phyloP scores from a whole-genome alignment of 768 basidiomycete species.

The Leccinum boreale region DNA sequence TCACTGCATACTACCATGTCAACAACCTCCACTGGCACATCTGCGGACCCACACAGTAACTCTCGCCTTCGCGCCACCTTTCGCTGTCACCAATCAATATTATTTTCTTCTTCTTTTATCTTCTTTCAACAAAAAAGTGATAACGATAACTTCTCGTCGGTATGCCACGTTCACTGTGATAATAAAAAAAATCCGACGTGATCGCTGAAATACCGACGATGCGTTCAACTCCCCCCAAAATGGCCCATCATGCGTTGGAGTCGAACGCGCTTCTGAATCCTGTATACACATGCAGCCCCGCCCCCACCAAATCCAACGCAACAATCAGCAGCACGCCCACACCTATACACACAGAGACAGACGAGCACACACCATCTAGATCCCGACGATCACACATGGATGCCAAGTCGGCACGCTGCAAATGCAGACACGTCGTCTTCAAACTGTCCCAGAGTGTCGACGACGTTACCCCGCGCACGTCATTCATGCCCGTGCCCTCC shows the following conservation, averaged over 20 bases:
- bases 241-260: background rate
- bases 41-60: background rate
- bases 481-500: conserved; percentile 41
- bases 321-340: background rate
- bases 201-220: background rate
- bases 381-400: conserved; percentile 69
- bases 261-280: conserved; percentile 16
- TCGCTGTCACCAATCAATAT: background rate
- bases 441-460: conserved; percentile 85
- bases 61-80: background rate
- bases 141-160: background rate
- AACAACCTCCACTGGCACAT: too few relatives aligned
- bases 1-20: too few relatives aligned
- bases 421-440: conserved; percentile 75
- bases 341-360: background rate
- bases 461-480: conserved; percentile 69
- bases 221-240: background rate
- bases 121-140: background rate
- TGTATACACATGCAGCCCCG: background rate
- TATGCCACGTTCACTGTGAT: background rate
- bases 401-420: conserved; percentile 76
- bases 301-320: background rate
- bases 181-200: background rate
- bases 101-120: background rate
- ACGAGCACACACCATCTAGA: conserved; percentile 51